Percentiles rank a stretch among this genome's conserved stretches.
Evolutionary conservation across 139 green algal genomes (phyloP).

Genomic region (Chlamydomonas schloesseri): DNA sequence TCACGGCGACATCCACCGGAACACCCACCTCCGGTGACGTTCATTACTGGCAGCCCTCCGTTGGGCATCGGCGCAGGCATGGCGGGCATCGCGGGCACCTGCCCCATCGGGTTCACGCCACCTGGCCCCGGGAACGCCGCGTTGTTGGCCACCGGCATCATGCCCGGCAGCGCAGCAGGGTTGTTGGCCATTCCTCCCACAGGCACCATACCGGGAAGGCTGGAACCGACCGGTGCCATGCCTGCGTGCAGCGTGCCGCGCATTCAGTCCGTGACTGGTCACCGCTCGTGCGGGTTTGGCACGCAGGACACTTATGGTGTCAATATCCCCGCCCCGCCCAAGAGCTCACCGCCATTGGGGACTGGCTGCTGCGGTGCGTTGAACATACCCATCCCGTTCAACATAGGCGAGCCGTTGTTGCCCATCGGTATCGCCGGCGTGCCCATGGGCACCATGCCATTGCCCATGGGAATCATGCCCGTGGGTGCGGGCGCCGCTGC

Average conservation of each 20-base stretch:
- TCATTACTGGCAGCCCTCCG: too few species aligned
- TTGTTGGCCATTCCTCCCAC: neutral
- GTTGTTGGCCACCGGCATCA: conserved; percentile 47
- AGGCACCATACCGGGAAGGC: conserved; percentile 18
- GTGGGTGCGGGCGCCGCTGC: neutral
- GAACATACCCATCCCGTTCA: conserved; percentile 19
- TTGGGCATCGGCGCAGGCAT: conserved; percentile 10
- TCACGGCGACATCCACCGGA: too few species aligned
- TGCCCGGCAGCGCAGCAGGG: conserved; percentile 15
- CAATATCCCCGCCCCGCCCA: too few species aligned
- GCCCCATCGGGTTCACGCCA: neutral
- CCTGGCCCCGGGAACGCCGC: conserved; percentile 7
- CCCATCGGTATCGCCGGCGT: neutral
- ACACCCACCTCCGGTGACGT: too few species aligned
- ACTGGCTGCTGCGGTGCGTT: neutral
- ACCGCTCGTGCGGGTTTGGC: too few species aligned
- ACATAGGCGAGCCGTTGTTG: conserved; percentile 15
- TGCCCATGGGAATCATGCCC: conserved; percentile 36
- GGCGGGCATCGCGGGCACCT: neutral
- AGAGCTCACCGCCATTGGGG: neutral
- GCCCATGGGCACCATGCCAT: conserved; percentile 26
- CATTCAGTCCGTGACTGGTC: too few species aligned
- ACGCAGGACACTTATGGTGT: too few species aligned
- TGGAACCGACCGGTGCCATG: neutral
- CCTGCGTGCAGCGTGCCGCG: neutral